Percentiles rank a stretch among this genome's conserved stretches.
Conservation (phyloP, 306 rosid genomes). For the Lagenaria siceraria region DNA sequence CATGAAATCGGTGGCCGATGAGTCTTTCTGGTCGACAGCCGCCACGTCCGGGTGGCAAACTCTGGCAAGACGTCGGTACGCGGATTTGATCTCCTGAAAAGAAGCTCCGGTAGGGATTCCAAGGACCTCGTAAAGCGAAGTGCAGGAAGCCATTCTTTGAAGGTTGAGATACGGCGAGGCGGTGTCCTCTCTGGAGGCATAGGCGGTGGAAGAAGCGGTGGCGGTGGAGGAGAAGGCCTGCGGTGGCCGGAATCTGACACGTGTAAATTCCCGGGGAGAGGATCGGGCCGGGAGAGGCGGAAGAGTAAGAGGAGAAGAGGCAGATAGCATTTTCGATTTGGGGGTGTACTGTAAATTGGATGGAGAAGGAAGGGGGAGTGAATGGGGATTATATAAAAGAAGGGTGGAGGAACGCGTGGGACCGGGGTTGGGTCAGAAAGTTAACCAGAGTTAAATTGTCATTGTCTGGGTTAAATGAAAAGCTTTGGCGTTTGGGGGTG, state of each 20-base stretch:
- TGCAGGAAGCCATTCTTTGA: constrained; percentile 15
- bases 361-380: not conserved
- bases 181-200: constrained; percentile 15
- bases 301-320: not conserved
- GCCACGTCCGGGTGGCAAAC: constrained; percentile 83
- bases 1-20: constrained; percentile 67
- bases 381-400: not conserved
- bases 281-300: not conserved
- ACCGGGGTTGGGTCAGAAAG: not conserved
- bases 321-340: constrained; percentile 18
- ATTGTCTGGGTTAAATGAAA: not conserved
- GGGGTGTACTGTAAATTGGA: too few species aligned
- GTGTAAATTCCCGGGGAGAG: not conserved
- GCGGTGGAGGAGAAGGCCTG: constrained; percentile 27
- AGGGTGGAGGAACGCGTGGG: not conserved
- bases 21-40: constrained; percentile 32
- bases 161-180: constrained; percentile 27
- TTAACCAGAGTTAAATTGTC: constrained; percentile 13
- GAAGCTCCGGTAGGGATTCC: constrained; percentile 65
- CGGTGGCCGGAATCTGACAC: constrained; percentile 11
- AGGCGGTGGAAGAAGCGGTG: constrained; percentile 22
- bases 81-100: constrained; percentile 61
- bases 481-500: not conserved
- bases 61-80: constrained; percentile 71
- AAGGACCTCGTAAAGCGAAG: constrained; percentile 60